These are phyloP conservation scores for Erythrophleum ivorense DNA, from an alignment of 331 rosid species.

Conservation along the genomic window DNA sequence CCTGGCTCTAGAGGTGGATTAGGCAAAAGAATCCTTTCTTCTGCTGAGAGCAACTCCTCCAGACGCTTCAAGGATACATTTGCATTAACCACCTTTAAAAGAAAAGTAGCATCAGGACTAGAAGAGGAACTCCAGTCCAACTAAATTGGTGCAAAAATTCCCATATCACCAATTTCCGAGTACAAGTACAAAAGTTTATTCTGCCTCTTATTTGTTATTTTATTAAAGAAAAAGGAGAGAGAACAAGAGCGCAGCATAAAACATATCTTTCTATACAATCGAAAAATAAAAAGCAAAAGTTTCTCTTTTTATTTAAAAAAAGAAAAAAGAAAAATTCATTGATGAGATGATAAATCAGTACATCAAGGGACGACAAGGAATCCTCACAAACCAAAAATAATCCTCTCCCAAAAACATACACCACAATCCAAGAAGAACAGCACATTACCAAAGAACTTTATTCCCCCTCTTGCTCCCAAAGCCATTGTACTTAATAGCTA, in stretches of 20 bases:
- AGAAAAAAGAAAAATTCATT: neutral
- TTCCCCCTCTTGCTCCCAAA: neutral
- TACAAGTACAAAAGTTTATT: slow-evolving; percentile 11
- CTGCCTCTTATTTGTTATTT: neutral
- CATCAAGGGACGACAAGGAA: neutral
- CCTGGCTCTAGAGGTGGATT: slow-evolving; percentile 83
- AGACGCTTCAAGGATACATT: slow-evolving; percentile 90
- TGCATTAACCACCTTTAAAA: slow-evolving; percentile 84
- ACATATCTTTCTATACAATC: neutral
- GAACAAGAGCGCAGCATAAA: slow-evolving; percentile 20
- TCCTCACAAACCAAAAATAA: neutral
- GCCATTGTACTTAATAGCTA: neutral
- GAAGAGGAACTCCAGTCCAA: slow-evolving; percentile 23
- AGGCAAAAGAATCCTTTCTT: slow-evolving; percentile 83
- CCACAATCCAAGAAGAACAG: neutral
- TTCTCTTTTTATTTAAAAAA: neutral
- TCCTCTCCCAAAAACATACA: neutral
- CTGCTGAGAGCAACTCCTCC: slow-evolving; percentile 86
- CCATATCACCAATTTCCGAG: neutral
- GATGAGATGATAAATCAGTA: neutral
- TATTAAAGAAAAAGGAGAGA: slow-evolving; percentile 8
- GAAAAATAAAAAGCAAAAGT: slow-evolving; percentile 1
- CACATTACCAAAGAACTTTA: neutral
- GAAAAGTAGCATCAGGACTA: slow-evolving; percentile 36
- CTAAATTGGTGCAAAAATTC: slow-evolving; percentile 19